Evolutionary conservation across 1,139 yeast genomes (phyloP), one percentile per base, ranked within the genome.

Genomic region (Taiozyma sp.): DNA sequence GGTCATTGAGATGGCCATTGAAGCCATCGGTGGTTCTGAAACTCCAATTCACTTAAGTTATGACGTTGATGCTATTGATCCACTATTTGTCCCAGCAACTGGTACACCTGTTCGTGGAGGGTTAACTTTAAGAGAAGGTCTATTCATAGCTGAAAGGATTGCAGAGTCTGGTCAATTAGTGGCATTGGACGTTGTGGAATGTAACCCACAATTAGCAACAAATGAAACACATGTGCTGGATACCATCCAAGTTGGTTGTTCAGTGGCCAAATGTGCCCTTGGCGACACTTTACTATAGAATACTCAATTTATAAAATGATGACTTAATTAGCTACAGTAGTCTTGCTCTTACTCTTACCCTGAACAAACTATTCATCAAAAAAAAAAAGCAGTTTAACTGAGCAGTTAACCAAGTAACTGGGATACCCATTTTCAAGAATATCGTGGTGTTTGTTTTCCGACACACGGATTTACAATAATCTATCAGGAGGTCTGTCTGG

Each of bases 91-190:
- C 16, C 97, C 97, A 32, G 96, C 98, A 42, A 93, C 99, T 2
- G 99, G 99, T 51, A 93, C 99, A 2, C 91, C 98, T 51, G 99
- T 93, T 21, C 85, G 96, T 67, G 98, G 98, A 56, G 99, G 99
- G 4, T 76, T 93, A 57, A 85, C 97, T 8, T 78, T 93, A 69
- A 80, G 99, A 72, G 99, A 93, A 71, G 98, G 97, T 46, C 79
- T 95, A 65, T 93, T 86, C 67, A 72, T 93, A 50, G 95, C 93
- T 54, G 99, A 93, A 71, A 95, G 95, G 57, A 74, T 91, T 44
- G 97, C 97, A 11, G 89, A 83, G 63, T 81, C 95, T 41, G 97
- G 97, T 32, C 81, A 85, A 60, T 79, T 93, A 58, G 83, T 85
- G 16, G 91, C 95, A 24, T 73, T 93, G 70, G 99, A 93, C 67